Conservation (phyloP, 2,329 filamentous ascomycete genomes). For the Chrysoporthe deuterocubensis region DNA sequence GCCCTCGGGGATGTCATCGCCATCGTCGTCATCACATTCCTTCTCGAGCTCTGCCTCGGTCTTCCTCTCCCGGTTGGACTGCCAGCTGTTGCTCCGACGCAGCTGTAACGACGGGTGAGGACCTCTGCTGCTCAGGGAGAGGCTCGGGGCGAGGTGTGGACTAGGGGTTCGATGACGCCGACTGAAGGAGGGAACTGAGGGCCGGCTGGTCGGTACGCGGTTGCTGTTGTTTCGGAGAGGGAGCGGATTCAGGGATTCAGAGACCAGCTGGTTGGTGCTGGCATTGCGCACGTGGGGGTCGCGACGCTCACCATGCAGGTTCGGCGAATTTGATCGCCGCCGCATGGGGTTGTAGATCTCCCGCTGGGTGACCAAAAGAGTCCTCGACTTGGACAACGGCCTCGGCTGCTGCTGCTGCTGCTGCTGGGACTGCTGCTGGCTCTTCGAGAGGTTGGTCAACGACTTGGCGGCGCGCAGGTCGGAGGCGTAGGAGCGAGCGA, state of each 20-base stretch:
- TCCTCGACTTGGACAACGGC: conserved; percentile 36
- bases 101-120: conserved; percentile 45
- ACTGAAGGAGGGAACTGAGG: conserved; percentile 46
- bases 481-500: conserved; percentile 52
- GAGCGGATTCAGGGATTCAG: conserved; percentile 38
- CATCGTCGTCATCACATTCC: conserved; percentile 77
- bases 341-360: conserved; percentile 39
- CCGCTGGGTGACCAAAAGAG: conserved; percentile 34
- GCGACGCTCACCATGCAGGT: conserved; percentile 51
- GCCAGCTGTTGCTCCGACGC: conserved; percentile 74
- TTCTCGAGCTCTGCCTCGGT: conserved; percentile 72
- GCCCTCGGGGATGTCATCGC: conserved; percentile 78
- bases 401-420: conserved; percentile 35
- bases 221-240: conserved; percentile 35
- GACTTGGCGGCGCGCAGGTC: conserved; percentile 44
- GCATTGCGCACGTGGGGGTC: conserved; percentile 56
- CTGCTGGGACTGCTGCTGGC: conserved; percentile 17
- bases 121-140: conserved; percentile 51
- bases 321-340: conserved; percentile 39
- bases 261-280: conserved; percentile 43
- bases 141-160: conserved; percentile 40
- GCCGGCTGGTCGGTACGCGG: conserved; percentile 39
- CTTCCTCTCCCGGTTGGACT: conserved; percentile 67
- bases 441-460: conserved; percentile 34
- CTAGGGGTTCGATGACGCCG: conserved; percentile 56